Percentiles rank a stretch among this genome's conserved stretches.
These are phyloP conservation scores for Ambrosiella xylebori DNA, from an alignment of 2,329 filamentous ascomycete genomes.

Conservation along the genomic window DNA sequence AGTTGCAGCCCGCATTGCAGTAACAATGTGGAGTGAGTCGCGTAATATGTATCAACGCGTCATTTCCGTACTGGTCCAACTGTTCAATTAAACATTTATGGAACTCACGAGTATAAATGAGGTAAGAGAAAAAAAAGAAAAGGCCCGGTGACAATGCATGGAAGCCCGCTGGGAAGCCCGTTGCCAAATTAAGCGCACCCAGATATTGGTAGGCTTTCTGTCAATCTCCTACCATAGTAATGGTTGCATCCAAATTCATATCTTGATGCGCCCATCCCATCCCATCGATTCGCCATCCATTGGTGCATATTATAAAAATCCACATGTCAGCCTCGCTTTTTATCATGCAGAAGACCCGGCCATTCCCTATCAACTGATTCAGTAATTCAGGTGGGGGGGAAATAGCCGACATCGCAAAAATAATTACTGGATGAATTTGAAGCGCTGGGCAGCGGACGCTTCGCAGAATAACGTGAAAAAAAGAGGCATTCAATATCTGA, in stretches of 20 bases:
- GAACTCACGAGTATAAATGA: no score
- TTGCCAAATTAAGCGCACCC: neutral
- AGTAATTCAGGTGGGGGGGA: neutral
- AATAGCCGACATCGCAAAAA: neutral
- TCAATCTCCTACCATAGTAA: neutral
- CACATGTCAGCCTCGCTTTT: neutral
- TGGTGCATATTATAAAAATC: neutral
- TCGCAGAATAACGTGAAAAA: no score
- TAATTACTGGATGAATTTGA: no score
- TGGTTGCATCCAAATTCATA: neutral
- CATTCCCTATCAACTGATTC: neutral
- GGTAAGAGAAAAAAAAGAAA: no score
- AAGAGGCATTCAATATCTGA: neutral
- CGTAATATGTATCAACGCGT: no score
- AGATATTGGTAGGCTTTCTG: neutral
- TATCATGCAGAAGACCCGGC: neutral
- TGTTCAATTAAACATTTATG: no score
- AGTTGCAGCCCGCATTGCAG: neutral
- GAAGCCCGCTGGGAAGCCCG: no score
- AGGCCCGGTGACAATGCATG: no score
- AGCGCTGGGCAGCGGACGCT: neutral
- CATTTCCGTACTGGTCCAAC: no score
- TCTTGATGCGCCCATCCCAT: neutral
- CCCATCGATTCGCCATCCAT: neutral
- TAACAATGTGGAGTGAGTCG: no score